These are phyloP conservation scores for Vigna hirtella DNA, from an alignment of 306 rosid genomes.

Conservation along the genomic window DNA sequence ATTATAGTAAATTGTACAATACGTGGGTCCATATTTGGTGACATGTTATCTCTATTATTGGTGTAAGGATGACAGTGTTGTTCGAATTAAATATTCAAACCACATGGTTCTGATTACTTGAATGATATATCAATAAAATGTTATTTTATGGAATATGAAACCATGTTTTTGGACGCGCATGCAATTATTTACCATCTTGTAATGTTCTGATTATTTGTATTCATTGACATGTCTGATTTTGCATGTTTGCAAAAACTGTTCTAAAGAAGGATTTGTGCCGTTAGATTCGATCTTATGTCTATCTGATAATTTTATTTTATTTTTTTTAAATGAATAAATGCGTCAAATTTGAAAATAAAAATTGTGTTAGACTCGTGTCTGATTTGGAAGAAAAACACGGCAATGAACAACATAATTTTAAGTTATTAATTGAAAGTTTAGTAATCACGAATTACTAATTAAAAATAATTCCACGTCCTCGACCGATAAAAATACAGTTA, in stretches of 20 bases:
- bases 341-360: too few relatives aligned
- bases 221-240: not conserved
- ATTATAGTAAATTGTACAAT: not conserved
- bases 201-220: too few relatives aligned
- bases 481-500: too few relatives aligned
- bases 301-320: not conserved
- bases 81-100: slow-evolving; percentile 28
- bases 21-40: slow-evolving; percentile 32
- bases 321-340: not conserved
- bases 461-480: too few relatives aligned
- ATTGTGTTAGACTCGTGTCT: too few relatives aligned
- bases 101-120: slow-evolving; percentile 9
- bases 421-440: too few relatives aligned
- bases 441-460: too few relatives aligned
- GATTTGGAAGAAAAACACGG: too few relatives aligned
- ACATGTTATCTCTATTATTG: slow-evolving; percentile 41
- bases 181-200: not conserved
- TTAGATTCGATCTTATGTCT: not conserved
- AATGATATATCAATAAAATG: not conserved
- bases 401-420: too few relatives aligned
- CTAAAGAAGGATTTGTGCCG: not conserved
- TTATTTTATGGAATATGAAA: not conserved
- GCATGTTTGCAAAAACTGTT: not conserved
- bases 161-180: too few relatives aligned
- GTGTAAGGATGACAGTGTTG: not conserved